Percentiles rank a stretch among this genome's conserved stretches.
Evolutionary conservation across 2,329 filamentous ascomycete genomes (phyloP).

Genomic region (Ciborinia camelliae): DNA sequence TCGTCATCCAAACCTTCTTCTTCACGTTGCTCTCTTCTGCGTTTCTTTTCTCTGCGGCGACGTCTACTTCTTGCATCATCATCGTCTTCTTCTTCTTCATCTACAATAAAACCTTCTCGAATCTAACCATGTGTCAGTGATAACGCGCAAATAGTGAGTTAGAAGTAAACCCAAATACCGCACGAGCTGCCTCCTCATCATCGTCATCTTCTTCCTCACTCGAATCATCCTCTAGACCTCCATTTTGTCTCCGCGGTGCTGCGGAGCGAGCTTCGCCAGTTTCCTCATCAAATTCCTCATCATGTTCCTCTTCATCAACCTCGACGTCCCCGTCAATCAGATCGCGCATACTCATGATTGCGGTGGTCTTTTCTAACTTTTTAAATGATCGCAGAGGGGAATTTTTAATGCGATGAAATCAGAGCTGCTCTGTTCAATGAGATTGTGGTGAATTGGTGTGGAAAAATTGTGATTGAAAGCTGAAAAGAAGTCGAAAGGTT

Average conservation of each 20-base stretch:
- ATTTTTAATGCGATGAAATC: not conserved
- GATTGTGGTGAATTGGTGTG: not conserved
- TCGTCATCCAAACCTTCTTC: constrained; percentile 87
- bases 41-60: constrained; percentile 71
- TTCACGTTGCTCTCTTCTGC: constrained; percentile 74
- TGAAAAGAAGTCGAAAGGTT: constrained; percentile 1
- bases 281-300: constrained; percentile 78
- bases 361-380: constrained; percentile 21
- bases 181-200: constrained; percentile 78
- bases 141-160: constrained; percentile 3
- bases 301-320: constrained; percentile 79
- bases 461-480: constrained; percentile 2
- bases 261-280: constrained; percentile 53
- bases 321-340: constrained; percentile 83
- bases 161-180: constrained; percentile 48
- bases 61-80: constrained; percentile 52
- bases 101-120: constrained; percentile 92
- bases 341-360: constrained; percentile 67
- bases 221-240: constrained; percentile 64
- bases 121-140: constrained; percentile 52
- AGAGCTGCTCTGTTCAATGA: constrained; percentile 1
- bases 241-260: constrained; percentile 39
- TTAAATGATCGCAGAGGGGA: constrained; percentile 2
- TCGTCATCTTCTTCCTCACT: constrained; percentile 93
- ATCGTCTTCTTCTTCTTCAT: constrained; percentile 76